These are phyloP conservation scores for Santalum album DNA, from an alignment of 164 flowering plant species.

Conservation along the genomic window DNA sequence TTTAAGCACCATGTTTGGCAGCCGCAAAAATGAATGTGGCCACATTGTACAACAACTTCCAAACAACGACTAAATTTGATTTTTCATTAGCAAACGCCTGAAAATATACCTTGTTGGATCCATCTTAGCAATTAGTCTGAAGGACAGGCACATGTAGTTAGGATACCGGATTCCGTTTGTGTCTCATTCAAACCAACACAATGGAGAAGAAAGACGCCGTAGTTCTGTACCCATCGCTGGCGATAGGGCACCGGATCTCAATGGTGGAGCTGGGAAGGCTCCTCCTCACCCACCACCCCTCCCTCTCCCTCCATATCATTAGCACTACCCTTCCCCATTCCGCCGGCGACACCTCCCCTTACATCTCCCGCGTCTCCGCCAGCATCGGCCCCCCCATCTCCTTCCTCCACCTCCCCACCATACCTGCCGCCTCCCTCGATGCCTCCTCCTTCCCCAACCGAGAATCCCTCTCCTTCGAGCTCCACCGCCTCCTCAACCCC, in stretches of 20 bases:
- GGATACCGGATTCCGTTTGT: too few species aligned
- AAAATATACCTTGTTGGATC: too few species aligned
- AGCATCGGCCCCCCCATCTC: conserved; percentile 4
- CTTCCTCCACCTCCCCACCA: conserved; percentile 27
- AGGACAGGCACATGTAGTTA: too few species aligned
- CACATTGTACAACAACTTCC: too few species aligned
- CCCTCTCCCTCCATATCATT: conserved; percentile 16
- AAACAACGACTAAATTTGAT: too few species aligned
- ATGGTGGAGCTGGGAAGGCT: conserved; percentile 32
- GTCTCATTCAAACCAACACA: too few species aligned
- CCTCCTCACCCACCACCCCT: conserved; percentile 10
- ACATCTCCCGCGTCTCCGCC: background rate
- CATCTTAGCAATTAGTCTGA: too few species aligned
- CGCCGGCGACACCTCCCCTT: background rate
- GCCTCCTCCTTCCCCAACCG: background rate
- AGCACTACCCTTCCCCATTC: conserved; percentile 1
- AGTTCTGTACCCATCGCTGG: conserved; percentile 27
- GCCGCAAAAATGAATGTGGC: too few species aligned
- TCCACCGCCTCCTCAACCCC: background rate
- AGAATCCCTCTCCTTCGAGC: background rate
- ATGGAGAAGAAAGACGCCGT: conserved; percentile 10
- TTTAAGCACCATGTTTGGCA: too few species aligned
- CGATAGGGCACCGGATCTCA: conserved; percentile 27
- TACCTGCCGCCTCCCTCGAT: background rate
- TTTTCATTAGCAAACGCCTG: too few species aligned